Conservation (phyloP, 345 rosid species). For the Balakata baccata region DNA sequence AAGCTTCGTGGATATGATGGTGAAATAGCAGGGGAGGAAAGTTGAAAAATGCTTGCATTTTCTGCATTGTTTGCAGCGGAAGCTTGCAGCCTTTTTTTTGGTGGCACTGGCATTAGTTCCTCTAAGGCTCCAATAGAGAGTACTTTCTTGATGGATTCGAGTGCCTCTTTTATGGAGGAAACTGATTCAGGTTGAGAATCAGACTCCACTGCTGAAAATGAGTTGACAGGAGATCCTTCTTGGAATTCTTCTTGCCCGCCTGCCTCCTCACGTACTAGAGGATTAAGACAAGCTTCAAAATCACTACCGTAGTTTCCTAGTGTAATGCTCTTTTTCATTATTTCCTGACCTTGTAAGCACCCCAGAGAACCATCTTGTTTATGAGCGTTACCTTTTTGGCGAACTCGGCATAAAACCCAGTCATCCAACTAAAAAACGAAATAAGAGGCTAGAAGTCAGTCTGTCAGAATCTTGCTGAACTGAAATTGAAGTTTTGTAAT, state of each 20-base stretch:
- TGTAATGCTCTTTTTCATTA: neutral
- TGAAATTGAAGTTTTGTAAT: neutral
- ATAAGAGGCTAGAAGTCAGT: conserved; percentile 1
- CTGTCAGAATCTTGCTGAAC: neutral
- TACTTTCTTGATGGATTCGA: conserved; percentile 27
- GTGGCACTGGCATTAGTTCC: conserved; percentile 8
- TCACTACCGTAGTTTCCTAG: conserved; percentile 10
- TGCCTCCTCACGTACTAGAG: conserved; percentile 16
- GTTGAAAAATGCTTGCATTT: conserved; percentile 21
- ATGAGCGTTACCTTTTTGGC: conserved; percentile 18
- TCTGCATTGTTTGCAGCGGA: neutral
- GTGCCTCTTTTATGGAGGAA: conserved; percentile 18
- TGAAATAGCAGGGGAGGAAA: conserved; percentile 11
- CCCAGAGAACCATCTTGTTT: conserved; percentile 4
- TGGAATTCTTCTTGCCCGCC: conserved; percentile 8
- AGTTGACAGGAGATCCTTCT: conserved; percentile 20
- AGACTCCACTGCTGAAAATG: conserved; percentile 12
- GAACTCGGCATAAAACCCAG: conserved; percentile 41
- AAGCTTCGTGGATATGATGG: conserved; percentile 10
- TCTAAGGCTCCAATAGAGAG: conserved; percentile 28
- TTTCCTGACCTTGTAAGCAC: conserved; percentile 31
- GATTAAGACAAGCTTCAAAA: conserved; percentile 17
- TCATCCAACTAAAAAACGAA: conserved; percentile 36
- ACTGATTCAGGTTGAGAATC: conserved; percentile 3
- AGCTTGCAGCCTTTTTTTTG: conserved; percentile 15